Evolutionary conservation across 306 rosid species (phyloP).

Genomic region (Lithocarpus polystachyus): DNA sequence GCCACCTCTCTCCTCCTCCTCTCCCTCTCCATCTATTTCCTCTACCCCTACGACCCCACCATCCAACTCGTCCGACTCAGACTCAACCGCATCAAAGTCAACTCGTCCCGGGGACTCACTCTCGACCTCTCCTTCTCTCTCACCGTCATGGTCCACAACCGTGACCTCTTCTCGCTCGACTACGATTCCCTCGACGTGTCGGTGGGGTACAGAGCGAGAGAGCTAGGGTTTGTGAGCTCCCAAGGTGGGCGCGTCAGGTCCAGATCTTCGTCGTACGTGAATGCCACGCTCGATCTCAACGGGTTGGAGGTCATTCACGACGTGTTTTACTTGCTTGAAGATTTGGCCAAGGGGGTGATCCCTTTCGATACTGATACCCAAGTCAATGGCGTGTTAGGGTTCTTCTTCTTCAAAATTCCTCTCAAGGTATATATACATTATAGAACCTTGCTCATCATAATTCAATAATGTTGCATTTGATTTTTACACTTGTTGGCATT

Average conservation of each 20-base stretch:
- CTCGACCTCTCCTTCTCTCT: slow-evolving; percentile 71
- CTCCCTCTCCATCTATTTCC: slow-evolving; percentile 42
- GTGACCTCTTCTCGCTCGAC: slow-evolving; percentile 63
- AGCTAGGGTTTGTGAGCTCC: slow-evolving; percentile 54
- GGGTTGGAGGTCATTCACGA: slow-evolving; percentile 70
- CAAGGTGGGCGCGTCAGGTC: slow-evolving; percentile 57
- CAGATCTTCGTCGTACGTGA: slow-evolving; percentile 57
- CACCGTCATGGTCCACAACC: slow-evolving; percentile 52
- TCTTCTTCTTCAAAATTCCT: slow-evolving; percentile 61
- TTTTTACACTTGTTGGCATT: not conserved
- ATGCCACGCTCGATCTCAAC: slow-evolving; percentile 58
- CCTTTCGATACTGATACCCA: slow-evolving; percentile 68
- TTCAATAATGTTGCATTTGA: not conserved
- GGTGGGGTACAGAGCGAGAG: slow-evolving; percentile 75
- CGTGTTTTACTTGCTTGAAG: slow-evolving; percentile 68
- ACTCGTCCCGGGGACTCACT: slow-evolving; percentile 34
- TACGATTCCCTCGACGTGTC: slow-evolving; percentile 51
- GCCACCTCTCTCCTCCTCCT: slow-evolving; percentile 25
- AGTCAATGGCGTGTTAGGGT: slow-evolving; percentile 61
- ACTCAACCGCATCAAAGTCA: slow-evolving; percentile 50
- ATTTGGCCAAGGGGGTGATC: slow-evolving; percentile 64
- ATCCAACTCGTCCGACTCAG: slow-evolving; percentile 50
- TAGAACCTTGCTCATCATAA: not conserved
- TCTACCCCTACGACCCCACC: slow-evolving; percentile 72
- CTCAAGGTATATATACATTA: slow-evolving; percentile 44